Percentiles rank a stretch among this genome's conserved stretches.
Conservation (phyloP, 2,329 filamentous ascomycete genomes). For the Gaeumannomyces sp. region DNA sequence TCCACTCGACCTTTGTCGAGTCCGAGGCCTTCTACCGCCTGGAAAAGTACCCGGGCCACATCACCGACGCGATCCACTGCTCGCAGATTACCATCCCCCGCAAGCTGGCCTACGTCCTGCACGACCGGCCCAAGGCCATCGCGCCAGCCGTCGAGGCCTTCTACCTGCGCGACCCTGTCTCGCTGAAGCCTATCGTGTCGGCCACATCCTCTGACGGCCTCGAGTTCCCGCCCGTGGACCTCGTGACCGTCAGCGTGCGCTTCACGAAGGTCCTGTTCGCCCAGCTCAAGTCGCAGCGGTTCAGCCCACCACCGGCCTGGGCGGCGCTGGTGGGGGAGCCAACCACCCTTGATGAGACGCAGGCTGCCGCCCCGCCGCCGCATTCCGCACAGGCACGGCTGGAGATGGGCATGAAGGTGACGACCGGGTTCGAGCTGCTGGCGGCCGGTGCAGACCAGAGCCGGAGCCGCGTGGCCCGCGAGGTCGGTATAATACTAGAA, state of each 20-base stretch:
- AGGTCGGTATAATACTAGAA: constrained; percentile 69
- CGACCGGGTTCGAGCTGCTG: constrained; percentile 88
- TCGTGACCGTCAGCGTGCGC: constrained; percentile 69
- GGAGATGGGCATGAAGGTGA: constrained; percentile 81
- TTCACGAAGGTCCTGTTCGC: constrained; percentile 90
- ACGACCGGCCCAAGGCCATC: constrained; percentile 67
- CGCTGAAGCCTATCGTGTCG: constrained; percentile 61
- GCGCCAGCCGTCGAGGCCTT: constrained; percentile 85
- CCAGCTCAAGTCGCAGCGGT: constrained; percentile 81
- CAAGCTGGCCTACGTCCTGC: constrained; percentile 73
- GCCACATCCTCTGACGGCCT: constrained; percentile 39
- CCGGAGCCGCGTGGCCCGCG: constrained; percentile 63
- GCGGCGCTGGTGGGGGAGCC: constrained; percentile 25
- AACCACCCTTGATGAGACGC: constrained; percentile 13
- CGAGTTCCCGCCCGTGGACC: constrained; percentile 67
- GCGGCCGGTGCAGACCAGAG: constrained; percentile 59
- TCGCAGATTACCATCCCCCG: constrained; percentile 70
- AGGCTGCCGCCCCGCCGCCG: constrained; percentile 1
- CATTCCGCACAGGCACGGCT: constrained; percentile 28
- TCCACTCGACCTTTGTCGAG: constrained; percentile 71
- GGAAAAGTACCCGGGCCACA: constrained; percentile 73
- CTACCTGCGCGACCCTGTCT: constrained; percentile 79
- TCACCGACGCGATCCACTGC: constrained; percentile 69
- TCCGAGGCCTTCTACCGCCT: constrained; percentile 87
- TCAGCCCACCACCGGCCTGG: constrained; percentile 57